phyloP scores from a whole-genome alignment of 164 flowering plant genomes.

The Chimonanthus praecox region DNA sequence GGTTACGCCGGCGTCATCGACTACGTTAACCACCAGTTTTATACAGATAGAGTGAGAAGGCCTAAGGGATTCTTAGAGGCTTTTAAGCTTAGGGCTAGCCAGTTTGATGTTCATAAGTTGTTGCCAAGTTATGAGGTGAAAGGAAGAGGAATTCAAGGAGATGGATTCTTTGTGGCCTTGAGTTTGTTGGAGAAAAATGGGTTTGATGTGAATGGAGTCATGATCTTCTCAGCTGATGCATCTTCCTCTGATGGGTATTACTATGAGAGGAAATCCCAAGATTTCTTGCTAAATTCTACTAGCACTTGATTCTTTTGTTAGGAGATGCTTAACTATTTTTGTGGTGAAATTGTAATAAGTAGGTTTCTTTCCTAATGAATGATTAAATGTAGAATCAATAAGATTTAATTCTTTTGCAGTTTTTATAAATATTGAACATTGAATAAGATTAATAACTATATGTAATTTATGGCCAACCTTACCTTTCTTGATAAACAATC shows the following conservation, averaged over 20 bases:
- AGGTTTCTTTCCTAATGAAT: neutral
- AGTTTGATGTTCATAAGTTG: constrained; percentile 31
- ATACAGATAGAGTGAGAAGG: constrained; percentile 43
- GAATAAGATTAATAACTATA: no score
- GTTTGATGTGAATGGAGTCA: constrained; percentile 49
- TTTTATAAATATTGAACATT: no score
- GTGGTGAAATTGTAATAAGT: neutral
- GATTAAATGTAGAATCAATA: no score
- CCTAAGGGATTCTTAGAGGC: constrained; percentile 34
- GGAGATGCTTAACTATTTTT: neutral
- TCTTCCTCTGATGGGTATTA: constrained; percentile 35
- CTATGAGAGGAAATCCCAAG: constrained; percentile 51
- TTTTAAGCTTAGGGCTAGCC: constrained; percentile 26
- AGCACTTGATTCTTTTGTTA: constrained; percentile 5
- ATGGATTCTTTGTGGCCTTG: constrained; percentile 52
- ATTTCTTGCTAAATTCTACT: constrained; percentile 51
- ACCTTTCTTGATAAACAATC: no score
- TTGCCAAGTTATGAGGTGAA: constrained; percentile 53
- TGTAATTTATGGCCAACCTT: no score
- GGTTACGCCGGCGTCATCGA: constrained; percentile 44
- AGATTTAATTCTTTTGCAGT: no score
- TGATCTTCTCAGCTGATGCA: constrained; percentile 72
- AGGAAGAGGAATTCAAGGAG: constrained; percentile 78
- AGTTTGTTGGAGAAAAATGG: constrained; percentile 40
- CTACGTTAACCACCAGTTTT: constrained; percentile 58